Evolutionary conservation across 768 basidiomycete genomes (phyloP).

Genomic region (Mycena rebaudengoi): DNA sequence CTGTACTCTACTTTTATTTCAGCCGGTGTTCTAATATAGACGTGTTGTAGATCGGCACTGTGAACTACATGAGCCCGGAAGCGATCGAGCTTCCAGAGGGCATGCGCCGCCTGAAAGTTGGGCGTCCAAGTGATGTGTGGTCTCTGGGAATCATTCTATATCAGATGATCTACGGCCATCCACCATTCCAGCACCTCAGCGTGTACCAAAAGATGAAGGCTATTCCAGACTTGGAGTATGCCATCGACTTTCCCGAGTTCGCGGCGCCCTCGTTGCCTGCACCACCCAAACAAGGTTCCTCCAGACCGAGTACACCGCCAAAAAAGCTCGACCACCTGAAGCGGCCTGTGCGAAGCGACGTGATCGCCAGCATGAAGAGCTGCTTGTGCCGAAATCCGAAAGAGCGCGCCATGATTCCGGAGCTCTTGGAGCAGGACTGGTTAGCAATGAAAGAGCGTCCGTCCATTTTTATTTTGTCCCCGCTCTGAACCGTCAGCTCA

Average conservation of each 20-base stretch:
- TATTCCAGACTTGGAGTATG: conserved; percentile 80
- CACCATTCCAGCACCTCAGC: conserved; percentile 88
- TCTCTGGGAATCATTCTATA: conserved; percentile 97
- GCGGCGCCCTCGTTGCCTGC: conserved; percentile 61
- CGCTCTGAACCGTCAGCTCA: background rate
- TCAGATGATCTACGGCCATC: conserved; percentile 96
- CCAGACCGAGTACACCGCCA: conserved; percentile 48
- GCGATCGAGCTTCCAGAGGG: conserved; percentile 91
- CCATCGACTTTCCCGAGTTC: conserved; percentile 85
- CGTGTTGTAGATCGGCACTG: conserved; percentile 81
- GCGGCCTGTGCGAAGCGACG: conserved; percentile 72
- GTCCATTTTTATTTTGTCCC: conserved; percentile 26
- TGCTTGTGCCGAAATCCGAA: conserved; percentile 86
- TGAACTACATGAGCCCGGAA: conserved; percentile 99
- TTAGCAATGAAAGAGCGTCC: conserved; percentile 68
- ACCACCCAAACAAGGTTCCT: conserved; percentile 37
- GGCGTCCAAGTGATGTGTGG: conserved; percentile 97
- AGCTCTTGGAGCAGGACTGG: conserved; percentile 86
- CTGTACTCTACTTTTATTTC: conserved; percentile 13
- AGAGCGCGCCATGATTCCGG: conserved; percentile 86
- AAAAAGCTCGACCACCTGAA: conserved; percentile 75
- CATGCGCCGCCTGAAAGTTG: conserved; percentile 91
- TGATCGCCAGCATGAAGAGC: conserved; percentile 84
- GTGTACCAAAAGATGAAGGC: conserved; percentile 93
- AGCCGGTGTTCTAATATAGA: background rate